Percentiles rank a stretch among this genome's conserved stretches.
Evolutionary conservation across 768 basidiomycete genomes (phyloP).

Genomic region (Leccinum longicurvipes): DNA sequence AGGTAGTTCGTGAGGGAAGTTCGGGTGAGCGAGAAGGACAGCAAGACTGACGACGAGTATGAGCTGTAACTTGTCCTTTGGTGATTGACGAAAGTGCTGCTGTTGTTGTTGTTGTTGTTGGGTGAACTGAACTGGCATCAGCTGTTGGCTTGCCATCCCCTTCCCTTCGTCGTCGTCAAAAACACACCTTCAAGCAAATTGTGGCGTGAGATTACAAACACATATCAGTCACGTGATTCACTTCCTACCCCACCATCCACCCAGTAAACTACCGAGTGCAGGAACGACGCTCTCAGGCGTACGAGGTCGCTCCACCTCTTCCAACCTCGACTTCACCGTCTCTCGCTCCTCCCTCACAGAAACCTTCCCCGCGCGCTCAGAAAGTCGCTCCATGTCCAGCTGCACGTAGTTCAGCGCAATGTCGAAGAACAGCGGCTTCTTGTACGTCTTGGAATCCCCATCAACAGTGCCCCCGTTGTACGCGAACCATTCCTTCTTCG

Average conservation of each 20-base stretch:
- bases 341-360: constrained; percentile 15
- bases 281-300: constrained; percentile 50
- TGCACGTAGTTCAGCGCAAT: constrained; percentile 91
- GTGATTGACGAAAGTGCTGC: constrained; percentile 7
- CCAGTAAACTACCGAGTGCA: constrained; percentile 58
- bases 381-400: constrained; percentile 75
- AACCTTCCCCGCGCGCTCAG: constrained; percentile 66
- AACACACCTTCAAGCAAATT: constrained; percentile 3
- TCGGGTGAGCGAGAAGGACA: neutral
- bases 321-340: constrained; percentile 50
- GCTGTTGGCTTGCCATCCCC: constrained; percentile 23
- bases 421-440: constrained; percentile 92
- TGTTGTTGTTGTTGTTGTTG: constrained; percentile 19
- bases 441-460: constrained; percentile 46
- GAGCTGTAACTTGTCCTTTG: constrained; percentile 27
- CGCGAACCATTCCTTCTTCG: constrained; percentile 77
- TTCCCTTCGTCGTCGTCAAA: constrained; percentile 17
- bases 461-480: constrained; percentile 64
- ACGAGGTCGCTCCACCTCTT: constrained; percentile 43
- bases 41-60: constrained; percentile 10
- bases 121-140: constrained; percentile 24
- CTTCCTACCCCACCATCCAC: constrained; percentile 76
- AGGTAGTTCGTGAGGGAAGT: neutral
- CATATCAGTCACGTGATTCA: constrained; percentile 19
- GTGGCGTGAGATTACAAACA: constrained; percentile 28